Evolutionary conservation across 1,139 yeast genomes (phyloP), one percentile per base, ranked within the genome.

Genomic region (Taphrina pruni): DNA sequence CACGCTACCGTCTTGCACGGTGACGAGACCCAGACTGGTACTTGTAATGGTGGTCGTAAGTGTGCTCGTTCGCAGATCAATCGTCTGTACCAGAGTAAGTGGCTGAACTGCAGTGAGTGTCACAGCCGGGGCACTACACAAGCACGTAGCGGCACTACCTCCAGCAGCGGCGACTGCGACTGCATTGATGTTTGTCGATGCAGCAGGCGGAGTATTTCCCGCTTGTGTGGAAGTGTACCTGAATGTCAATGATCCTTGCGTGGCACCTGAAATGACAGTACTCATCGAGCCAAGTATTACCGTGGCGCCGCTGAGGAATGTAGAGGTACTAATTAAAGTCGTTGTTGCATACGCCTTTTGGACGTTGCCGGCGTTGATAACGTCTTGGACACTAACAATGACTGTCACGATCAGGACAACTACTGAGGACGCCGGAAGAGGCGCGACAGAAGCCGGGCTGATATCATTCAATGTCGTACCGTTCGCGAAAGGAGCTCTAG

Each of bases 11-110:
- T 43, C 57, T n/a, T 32, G 38, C 35, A 56, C 54, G 26, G 69
- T 56, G 43, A 65, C 60, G 9, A 48, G 51, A 9, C 62, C 69
- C 4, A 51, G 52, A 43, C 62, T 69, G 65, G 70, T 64, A 60
- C 62, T 48, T n/a, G 71, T 45, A 51, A 61, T 54, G 43, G 66
- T 56, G 60, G 71, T 46, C 17, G 38, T n/a, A 46, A 32, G 50
- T 32, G 57, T 65, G 8, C 64, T 43, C 32, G 69, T 57, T 41
- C 65, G 52, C 17, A 57, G 45, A 17, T 56, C 32, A 35, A 56
- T 41, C 11, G 20, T 43, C 21, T 48, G 48, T 45, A 36, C 43
- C 38, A 57, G 64, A 20, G 58, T 57, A 8, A 46, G 55, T 36
- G 60, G 45, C 17, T 54, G 46, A n/a, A 64, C 38, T 21, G 58